Base-by-base conservation (phyloP, 2,329 filamentous ascomycete genomes). In the Aspergillus sp. region DNA sequence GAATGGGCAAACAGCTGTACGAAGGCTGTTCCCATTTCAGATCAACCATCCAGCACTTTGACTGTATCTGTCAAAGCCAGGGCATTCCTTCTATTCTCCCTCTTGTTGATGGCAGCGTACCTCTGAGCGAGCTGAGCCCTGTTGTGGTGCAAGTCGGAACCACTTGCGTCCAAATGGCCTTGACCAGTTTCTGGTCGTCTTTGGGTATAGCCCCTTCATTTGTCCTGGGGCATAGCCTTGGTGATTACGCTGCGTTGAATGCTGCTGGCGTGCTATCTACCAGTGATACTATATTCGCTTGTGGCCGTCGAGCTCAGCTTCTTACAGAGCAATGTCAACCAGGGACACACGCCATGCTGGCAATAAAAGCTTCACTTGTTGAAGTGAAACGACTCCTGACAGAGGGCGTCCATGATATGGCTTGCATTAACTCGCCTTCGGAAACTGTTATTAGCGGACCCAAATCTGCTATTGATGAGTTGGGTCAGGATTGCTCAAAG, bases 361-460 rank as follows among this genome's bases (percentile, higher is more conserved):
- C 77, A 35, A 70, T 79, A 7, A 73, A 74, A 57, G 72, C 73
- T 4, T 72, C 75, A 6, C 64, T 75, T 14, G 66, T 67, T 31
- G 69, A 70, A 11, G 62, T 75, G 2, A 70, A 70, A 43, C 64
- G 93, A 1, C 88, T 92, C 19, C 89, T 89, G 40, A 73, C 78
- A 23, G 66, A 69, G 6, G 65, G 67, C 11, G 55, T 70, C 6
- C 64, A 66, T 31, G 70, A 71, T 25, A 62, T 73, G 6, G 76
- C 77, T 33, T 79, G 77, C 57, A 74, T 79, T 52, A 79, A 79
- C 56, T 73, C 73, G 17, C 76, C 77, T n/a, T 67, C 68, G 3
- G 76, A 76, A 57, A 79, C 75, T 37, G 77, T 79, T 6, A 69
- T 79, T 27, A 77, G 76, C 43, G 77, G 76, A 2, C 65, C 69